Evolutionary conservation across 108 stramenopile species (phyloP), one percentile per base, ranked within the genome.

Genomic region (Nitzschia inconspicua): DNA sequence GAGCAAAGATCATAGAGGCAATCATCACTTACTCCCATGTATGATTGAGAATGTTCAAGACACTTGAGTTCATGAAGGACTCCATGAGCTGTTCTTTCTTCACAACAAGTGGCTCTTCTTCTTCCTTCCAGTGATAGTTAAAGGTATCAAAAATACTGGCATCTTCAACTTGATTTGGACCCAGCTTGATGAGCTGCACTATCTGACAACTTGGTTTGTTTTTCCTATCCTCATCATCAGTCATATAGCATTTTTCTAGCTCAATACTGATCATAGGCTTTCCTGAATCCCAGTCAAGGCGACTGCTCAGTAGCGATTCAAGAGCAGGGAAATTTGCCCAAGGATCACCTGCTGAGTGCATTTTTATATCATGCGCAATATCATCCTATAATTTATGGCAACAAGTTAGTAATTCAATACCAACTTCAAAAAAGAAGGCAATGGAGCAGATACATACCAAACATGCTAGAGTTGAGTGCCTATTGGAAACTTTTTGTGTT

Each of bases 321-420:
- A 94, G 67, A 8, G 83, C 68, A 25, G 82, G 82, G 54, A 88
- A 77, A 54, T 81, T 68, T 35, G 69, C 60, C 88, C 92, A 88
- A 22, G 86, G 84, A 63, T 89, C 86, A 49, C 64, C 37, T 39
- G 29, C 65, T 9, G 58, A 52, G 27, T 49, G 59, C 42, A 57
- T 32, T 72, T 79, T 84, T 34, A 93, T 89, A 9, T 77, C 88
- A 28, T 43, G 63, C 26, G 74, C 61, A 40, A 93, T 62, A 18
- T 87, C 91, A 56, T 93, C 91, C 47, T n/a, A n/a, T n/a, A n/a
- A n/a, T 4, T 4, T 7, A 7, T 44, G 22, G 37, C 9, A 44
- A 37, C 10, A 37, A 11, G 36, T 11, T 37, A 10, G 8, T 37
- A 37, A 8, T 37, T 37, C 36, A 8, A 8, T 10, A 10, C 36